phyloP scores from a whole-genome alignment of 2,329 filamentous ascomycete species.

The Fusarium euwallaceae region DNA sequence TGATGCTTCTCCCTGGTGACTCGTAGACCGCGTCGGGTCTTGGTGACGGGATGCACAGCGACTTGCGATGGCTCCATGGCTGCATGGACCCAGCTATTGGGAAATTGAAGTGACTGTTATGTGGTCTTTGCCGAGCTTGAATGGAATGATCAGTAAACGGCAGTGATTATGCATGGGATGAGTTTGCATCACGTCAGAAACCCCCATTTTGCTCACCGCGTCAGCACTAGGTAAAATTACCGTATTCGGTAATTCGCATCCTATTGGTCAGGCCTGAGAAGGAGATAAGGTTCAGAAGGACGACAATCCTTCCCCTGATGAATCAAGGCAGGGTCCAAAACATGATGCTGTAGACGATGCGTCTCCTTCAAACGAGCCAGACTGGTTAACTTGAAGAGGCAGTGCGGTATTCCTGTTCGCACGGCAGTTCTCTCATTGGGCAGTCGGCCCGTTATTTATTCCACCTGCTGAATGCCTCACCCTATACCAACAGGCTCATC shows the following conservation, averaged over 20 bases:
- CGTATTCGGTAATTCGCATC: slow-evolving; percentile 3
- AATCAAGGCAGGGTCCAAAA: background rate
- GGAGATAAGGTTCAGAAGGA: background rate
- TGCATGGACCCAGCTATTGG: background rate
- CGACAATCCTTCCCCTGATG: background rate
- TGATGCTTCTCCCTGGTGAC: slow-evolving; percentile 12
- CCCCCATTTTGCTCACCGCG: background rate
- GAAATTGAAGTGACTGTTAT: background rate
- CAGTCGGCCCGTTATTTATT: background rate
- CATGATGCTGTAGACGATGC: background rate
- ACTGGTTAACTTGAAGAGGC: background rate
- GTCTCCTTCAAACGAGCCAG: background rate
- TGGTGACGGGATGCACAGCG: background rate
- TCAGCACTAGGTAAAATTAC: slow-evolving; percentile 7
- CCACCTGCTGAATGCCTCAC: background rate
- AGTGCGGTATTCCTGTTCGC: background rate
- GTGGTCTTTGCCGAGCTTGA: background rate
- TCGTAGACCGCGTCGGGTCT: background rate
- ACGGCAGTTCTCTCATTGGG: background rate
- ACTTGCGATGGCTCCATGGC: background rate
- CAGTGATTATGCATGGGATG: background rate
- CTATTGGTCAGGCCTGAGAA: background rate
- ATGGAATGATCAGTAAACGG: background rate
- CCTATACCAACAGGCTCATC: background rate
- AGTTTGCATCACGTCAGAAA: background rate